These are phyloP conservation scores for Ustilago hordei DNA, from an alignment of 1,284 basidiomycete species.

Conservation along the genomic window DNA sequence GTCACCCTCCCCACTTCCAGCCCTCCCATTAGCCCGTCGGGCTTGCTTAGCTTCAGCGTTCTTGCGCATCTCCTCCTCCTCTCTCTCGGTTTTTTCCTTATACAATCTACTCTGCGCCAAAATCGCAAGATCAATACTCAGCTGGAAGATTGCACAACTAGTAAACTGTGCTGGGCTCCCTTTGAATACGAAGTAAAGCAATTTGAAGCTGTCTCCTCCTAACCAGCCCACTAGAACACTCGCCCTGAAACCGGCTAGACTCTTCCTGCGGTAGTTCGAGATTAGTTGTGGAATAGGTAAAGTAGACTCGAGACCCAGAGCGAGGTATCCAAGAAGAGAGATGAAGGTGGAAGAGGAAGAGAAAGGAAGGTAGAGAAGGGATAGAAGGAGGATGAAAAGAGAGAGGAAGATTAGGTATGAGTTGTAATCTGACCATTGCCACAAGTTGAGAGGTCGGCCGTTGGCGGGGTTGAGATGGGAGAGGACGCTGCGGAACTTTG, in stretches of 20 bases:
- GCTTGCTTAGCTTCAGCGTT: constrained; percentile 6
- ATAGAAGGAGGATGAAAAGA: constrained; percentile 74
- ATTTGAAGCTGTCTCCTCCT: constrained; percentile 70
- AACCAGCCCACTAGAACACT: constrained; percentile 77
- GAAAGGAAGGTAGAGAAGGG: constrained; percentile 75
- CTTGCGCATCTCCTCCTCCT: constrained; percentile 41
- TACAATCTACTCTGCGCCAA: constrained; percentile 65
- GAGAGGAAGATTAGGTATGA: constrained; percentile 84
- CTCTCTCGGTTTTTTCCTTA: constrained; percentile 59
- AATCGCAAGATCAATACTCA: constrained; percentile 68
- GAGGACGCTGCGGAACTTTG: background rate
- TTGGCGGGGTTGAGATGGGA: background rate
- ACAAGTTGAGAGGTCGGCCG: constrained; percentile 78
- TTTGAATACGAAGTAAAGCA: constrained; percentile 48
- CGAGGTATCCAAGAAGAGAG: constrained; percentile 79
- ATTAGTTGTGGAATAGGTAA: constrained; percentile 56
- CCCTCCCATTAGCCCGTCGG: background rate
- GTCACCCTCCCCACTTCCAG: constrained; percentile 3
- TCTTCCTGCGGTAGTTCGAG: constrained; percentile 77
- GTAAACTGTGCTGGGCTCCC: constrained; percentile 54
- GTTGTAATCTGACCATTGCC: constrained; percentile 82
- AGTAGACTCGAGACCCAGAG: constrained; percentile 74
- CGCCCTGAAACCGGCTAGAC: constrained; percentile 83
- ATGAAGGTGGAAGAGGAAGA: constrained; percentile 77
- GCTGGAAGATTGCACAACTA: constrained; percentile 58